Percentiles rank a stretch among this genome's conserved stretches.
Evolutionary conservation across 331 rosid genomes (phyloP).

Genomic region (Erythrophleum ivorense): DNA sequence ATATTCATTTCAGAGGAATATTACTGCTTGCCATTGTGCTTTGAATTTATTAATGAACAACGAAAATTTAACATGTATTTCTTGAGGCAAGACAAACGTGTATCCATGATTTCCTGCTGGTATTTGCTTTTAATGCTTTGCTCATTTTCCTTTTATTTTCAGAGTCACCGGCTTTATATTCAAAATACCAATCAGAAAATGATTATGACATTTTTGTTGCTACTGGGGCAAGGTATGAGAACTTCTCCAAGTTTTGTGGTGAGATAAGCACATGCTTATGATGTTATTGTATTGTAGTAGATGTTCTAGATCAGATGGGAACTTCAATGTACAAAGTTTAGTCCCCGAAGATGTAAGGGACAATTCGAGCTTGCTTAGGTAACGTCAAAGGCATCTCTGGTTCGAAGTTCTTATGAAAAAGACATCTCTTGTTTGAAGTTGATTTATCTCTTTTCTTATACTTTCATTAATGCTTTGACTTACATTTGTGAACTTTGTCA

Average conservation of each 20-base stretch:
- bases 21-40: not conserved
- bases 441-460: slow-evolving; percentile 25
- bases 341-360: slow-evolving; percentile 69
- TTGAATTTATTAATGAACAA: not conserved
- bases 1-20: not conserved
- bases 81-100: slow-evolving; percentile 16
- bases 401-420: not conserved
- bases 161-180: slow-evolving; percentile 57
- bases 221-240: slow-evolving; percentile 60
- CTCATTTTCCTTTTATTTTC: slow-evolving; percentile 39
- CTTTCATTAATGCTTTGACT: slow-evolving; percentile 34
- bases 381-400: slow-evolving; percentile 28
- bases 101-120: slow-evolving; percentile 31
- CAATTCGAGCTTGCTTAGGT: slow-evolving; percentile 75
- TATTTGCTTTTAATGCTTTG: slow-evolving; percentile 33
- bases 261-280: slow-evolving; percentile 34
- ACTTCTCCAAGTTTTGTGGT: slow-evolving; percentile 24
- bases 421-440: not conserved
- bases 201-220: slow-evolving; percentile 50
- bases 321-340: slow-evolving; percentile 47
- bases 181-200: slow-evolving; percentile 52
- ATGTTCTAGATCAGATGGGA: slow-evolving; percentile 47
- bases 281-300: slow-evolving; percentile 42
- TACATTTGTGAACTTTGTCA: slow-evolving; percentile 48
- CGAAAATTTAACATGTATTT: slow-evolving; percentile 20